Evolutionary conservation across 2,329 filamentous ascomycete species (phyloP).

Genomic region (Chaetomium sp.): DNA sequence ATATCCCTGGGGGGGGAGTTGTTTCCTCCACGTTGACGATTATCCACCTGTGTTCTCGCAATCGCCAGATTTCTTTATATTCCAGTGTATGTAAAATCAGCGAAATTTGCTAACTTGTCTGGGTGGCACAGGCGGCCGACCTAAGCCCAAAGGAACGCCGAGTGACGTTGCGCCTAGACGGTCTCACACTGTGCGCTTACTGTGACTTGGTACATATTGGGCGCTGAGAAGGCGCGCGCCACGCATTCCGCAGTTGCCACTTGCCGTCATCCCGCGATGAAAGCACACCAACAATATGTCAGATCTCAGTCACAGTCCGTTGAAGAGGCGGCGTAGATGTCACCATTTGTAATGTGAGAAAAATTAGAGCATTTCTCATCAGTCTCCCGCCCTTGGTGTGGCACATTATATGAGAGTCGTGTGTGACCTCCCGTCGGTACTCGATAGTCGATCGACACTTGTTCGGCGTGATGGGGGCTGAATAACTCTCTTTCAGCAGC

Average conservation of each 20-base stretch:
- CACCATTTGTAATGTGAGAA: neutral
- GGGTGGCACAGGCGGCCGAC: neutral
- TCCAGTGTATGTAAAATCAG: no score
- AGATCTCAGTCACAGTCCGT: slow-evolving; percentile 10
- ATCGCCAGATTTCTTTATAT: neutral
- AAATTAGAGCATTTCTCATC: slow-evolving; percentile 5
- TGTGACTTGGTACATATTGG: neutral
- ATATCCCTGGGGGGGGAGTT: neutral
- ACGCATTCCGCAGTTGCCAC: slow-evolving; percentile 10
- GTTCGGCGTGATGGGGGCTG: neutral
- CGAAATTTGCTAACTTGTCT: neutral
- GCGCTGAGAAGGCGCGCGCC: slow-evolving; percentile 1
- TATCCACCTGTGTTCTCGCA: neutral
- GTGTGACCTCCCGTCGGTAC: slow-evolving; percentile 7
- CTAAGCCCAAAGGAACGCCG: neutral
- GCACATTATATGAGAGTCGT: neutral
- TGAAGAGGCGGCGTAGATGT: neutral
- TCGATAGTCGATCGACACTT: slow-evolving; percentile 9
- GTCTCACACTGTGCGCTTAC: slow-evolving; percentile 15
- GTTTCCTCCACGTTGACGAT: neutral
- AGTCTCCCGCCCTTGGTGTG: neutral
- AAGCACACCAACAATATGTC: neutral
- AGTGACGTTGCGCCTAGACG: slow-evolving; percentile 5
- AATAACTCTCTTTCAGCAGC: neutral
- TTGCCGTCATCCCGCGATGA: neutral